A percentile compares a stretch with the other conserved stretches of the same genome.
These are phyloP conservation scores for Neoboletus subvelutipes DNA, from an alignment of 768 basidiomycete species.

Conservation along the genomic window DNA sequence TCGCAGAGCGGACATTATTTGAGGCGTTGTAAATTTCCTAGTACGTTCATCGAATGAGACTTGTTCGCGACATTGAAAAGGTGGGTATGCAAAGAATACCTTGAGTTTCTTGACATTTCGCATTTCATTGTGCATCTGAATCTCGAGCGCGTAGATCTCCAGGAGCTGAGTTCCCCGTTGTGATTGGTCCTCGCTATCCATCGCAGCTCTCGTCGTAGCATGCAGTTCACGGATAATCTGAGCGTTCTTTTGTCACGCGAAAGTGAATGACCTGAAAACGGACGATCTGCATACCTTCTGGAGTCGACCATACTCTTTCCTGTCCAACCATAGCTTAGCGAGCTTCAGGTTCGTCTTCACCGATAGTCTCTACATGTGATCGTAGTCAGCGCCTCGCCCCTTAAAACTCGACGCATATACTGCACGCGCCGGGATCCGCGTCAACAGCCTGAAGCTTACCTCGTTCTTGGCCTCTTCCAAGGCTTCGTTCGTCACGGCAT, in stretches of 20 bases:
- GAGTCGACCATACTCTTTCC: constrained; percentile 85
- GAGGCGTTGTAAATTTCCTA: constrained; percentile 98
- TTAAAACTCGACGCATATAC: not conserved
- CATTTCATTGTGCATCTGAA: constrained; percentile 98
- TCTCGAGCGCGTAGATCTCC: constrained; percentile 97
- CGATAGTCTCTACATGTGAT: constrained; percentile 67
- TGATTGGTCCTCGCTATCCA: constrained; percentile 78
- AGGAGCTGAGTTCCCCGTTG: constrained; percentile 92
- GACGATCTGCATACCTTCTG: constrained; percentile 55
- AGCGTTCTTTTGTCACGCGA: not conserved
- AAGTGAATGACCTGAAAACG: not conserved
- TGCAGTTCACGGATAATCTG: constrained; percentile 82
- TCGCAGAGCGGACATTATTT: constrained; percentile 89
- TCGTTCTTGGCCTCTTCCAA: constrained; percentile 96
- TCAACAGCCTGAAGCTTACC: constrained; percentile 41
- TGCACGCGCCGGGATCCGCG: not conserved
- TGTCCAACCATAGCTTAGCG: constrained; percentile 95
- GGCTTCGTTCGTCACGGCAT: constrained; percentile 88
- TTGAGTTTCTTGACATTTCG: constrained; percentile 96
- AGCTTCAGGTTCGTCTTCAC: constrained; percentile 96
- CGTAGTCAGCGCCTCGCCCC: not conserved
- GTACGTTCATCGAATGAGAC: constrained; percentile 1
- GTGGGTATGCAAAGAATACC: constrained; percentile 38
- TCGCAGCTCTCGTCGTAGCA: constrained; percentile 54
- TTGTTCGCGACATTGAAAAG: not conserved